Evolutionary conservation across 768 basidiomycete genomes (phyloP), one percentile per base, ranked within the genome.

Genomic region (Boletus barrowsii): DNA sequence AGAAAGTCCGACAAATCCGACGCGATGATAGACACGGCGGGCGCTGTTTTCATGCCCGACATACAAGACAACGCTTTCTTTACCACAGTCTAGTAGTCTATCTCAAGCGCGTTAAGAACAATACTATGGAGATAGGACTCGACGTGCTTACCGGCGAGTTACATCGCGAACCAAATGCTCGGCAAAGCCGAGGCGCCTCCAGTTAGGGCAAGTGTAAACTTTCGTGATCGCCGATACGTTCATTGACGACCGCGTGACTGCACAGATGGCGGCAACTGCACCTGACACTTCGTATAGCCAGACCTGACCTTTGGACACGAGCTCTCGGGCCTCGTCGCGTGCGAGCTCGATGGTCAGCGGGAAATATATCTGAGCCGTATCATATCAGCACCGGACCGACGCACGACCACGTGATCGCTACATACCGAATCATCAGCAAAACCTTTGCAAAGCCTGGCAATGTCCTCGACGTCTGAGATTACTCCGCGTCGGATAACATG

Each of bases 211-310:
- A 18, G 82, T 84, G 62, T 78, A 81, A 2, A 83, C 82, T 64
- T 83, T 84, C 9, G 82, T 81, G 58, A 83, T 81, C 3, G 79
- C 80, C 14, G 79, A 76, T 22, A 82, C 78, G 11, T 68, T 70
- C 52, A 72, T 64, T 13, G 78, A 79, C 47, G 73, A 73, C n/a
- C 82, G 77, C n/a, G 82, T 79, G 20, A 78, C 80, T 15, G 82
- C 82, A 43, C 81, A 82, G 40, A 84, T 76, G 18, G 76, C 78
- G 5, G 80, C 73, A 47, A 79, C 65, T 47, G 73, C 68, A 2
- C 71, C 69, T 11, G 64, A 54, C 18, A 72, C 71, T 48, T 79
- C 79, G 62, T 79, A 80, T 24, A 84, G 67, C 80, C 81, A 83
- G 29, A 81, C 62, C 47, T 78, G 77, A n/a, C 75, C 68, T 53